These are phyloP conservation scores for Volvox reticuliferus DNA, from an alignment of 139 green algal species.

Conservation along the genomic window DNA sequence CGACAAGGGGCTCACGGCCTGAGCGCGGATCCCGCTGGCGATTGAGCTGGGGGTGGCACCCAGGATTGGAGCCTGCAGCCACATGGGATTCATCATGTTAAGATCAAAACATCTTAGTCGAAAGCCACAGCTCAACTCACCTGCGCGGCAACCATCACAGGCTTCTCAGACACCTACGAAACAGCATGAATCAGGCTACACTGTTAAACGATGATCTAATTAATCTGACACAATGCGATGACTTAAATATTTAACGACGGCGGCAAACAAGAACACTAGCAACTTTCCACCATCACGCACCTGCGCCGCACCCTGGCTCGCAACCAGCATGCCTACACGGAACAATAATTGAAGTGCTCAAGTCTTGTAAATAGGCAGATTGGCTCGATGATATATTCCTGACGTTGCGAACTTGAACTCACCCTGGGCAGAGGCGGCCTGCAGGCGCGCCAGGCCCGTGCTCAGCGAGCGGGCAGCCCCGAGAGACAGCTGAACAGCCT, in stretches of 20 bases:
- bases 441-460: slow-evolving; percentile 33
- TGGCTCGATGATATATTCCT: neutral
- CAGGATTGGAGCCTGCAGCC: slow-evolving; percentile 50
- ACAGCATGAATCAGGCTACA: neutral
- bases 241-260: neutral
- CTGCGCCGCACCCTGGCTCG: slow-evolving; percentile 31
- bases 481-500: slow-evolving; percentile 46
- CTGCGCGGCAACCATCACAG: slow-evolving; percentile 13
- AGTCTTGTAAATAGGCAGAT: neutral
- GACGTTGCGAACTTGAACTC: neutral
- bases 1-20: slow-evolving; percentile 31
- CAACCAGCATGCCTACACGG: slow-evolving; percentile 20
- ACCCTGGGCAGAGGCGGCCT: slow-evolving; percentile 43
- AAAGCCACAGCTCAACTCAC: neutral
- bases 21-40: slow-evolving; percentile 47
- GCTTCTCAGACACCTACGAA: slow-evolving; percentile 23
- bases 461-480: slow-evolving; percentile 33
- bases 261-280: neutral
- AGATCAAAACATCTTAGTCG: neutral
- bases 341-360: neutral
- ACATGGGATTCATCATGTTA: neutral
- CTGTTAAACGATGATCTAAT: neutral
- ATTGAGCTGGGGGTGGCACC: slow-evolving; percentile 41
- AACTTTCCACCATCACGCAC: slow-evolving; percentile 20
- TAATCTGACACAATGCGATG: neutral